Percentiles rank a stretch among this genome's conserved stretches.
Conservation (phyloP, 805 yeast species). For the Spathaspora passalidarum region DNA sequence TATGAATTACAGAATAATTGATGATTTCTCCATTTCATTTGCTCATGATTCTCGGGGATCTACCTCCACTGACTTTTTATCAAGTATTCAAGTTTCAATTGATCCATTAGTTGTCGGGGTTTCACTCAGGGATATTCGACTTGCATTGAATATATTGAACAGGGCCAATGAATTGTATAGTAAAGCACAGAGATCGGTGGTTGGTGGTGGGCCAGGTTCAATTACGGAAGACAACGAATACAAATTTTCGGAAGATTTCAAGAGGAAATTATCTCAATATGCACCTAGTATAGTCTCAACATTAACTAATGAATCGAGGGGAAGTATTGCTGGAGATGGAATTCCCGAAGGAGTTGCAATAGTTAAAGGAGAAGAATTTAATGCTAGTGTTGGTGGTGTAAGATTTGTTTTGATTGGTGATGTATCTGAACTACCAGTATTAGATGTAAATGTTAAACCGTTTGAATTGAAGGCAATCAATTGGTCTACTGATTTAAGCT, state of each 20-base stretch:
- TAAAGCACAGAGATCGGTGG: constrained; percentile 17
- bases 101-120: constrained; percentile 81
- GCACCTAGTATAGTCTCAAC: constrained; percentile 66
- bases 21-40: constrained; percentile 81
- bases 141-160: constrained; percentile 73
- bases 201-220: not conserved
- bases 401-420: constrained; percentile 85
- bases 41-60: constrained; percentile 72
- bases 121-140: constrained; percentile 79
- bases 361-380: constrained; percentile 66
- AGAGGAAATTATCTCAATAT: constrained; percentile 55
- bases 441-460: constrained; percentile 71
- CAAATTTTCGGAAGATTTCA: constrained; percentile 61
- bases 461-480: constrained; percentile 67
- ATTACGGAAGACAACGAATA: constrained; percentile 23
- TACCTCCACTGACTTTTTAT: constrained; percentile 51
- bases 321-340: constrained; percentile 5
- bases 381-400: constrained; percentile 67
- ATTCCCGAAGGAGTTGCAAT: constrained; percentile 34
- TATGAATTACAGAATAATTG: constrained; percentile 68
- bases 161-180: constrained; percentile 59
- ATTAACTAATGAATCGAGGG: constrained; percentile 29
- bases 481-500: constrained; percentile 84
- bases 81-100: constrained; percentile 64
- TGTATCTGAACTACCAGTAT: constrained; percentile 83